These are phyloP conservation scores for Pseudoneurospora amorphoporcata DNA, from an alignment of 495 filamentous ascomycete species.

Conservation along the genomic window DNA sequence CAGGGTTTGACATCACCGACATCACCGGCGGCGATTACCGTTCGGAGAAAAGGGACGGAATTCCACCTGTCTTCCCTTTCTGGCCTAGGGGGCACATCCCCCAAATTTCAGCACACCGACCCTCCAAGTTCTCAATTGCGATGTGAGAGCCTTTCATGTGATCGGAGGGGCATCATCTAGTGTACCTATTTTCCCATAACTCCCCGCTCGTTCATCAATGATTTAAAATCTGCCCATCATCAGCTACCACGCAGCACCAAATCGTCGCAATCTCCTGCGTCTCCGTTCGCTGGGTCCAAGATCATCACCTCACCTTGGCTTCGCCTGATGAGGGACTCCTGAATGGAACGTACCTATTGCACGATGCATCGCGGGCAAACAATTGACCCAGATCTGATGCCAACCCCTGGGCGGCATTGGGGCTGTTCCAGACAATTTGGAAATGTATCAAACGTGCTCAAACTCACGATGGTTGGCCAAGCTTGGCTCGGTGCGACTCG, in stretches of 20 bases:
- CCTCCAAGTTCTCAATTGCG: not conserved
- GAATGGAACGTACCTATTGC: not conserved
- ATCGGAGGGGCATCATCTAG: constrained; percentile 3
- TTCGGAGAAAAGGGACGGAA: constrained; percentile 3
- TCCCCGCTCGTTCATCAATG: not conserved
- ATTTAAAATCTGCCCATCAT: not conserved
- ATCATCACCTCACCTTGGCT: not conserved
- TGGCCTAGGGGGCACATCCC: not conserved
- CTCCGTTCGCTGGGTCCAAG: not conserved
- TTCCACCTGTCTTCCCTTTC: not conserved
- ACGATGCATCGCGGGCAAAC: not conserved
- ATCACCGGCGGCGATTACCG: constrained; percentile 3
- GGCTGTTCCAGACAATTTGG: not conserved
- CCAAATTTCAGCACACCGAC: not conserved
- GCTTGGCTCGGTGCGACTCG: not conserved
- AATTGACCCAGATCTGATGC: not conserved
- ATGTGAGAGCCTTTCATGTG: constrained; percentile 3
- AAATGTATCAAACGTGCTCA: not conserved
- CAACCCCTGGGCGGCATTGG: not conserved
- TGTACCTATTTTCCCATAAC: not conserved
- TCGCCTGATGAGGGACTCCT: not conserved
- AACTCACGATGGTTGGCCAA: not conserved
- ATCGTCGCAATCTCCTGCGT: not conserved
- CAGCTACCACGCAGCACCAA: not conserved
- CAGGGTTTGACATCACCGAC: constrained; percentile 4